A percentile compares a stretch with the other conserved stretches of the same genome.
phyloP scores from a whole-genome alignment of 1,284 basidiomycete genomes.

The Apiotrichum domesticum region DNA sequence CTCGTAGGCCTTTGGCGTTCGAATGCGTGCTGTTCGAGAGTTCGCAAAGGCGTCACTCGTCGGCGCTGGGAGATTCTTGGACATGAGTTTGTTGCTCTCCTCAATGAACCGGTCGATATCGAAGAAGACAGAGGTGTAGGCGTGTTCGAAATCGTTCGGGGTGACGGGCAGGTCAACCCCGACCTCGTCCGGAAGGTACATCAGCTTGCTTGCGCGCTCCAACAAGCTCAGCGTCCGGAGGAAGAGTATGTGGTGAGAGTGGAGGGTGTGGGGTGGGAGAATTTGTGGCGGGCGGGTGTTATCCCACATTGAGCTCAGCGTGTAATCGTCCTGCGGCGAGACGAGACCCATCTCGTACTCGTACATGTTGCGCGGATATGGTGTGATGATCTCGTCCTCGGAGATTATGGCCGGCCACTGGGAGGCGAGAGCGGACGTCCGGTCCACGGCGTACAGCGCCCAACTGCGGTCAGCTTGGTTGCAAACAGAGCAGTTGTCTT shows the following conservation, averaged over 20 bases:
- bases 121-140: not conserved
- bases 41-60: not conserved
- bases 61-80: not conserved
- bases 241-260: slow-evolving; percentile 22
- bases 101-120: slow-evolving; percentile 29
- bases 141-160: not conserved
- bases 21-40: slow-evolving; percentile 17
- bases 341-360: slow-evolving; percentile 40
- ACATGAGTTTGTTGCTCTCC: not conserved
- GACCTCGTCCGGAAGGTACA: slow-evolving; percentile 35
- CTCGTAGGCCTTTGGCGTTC: slow-evolving; percentile 34
- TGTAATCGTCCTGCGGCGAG: slow-evolving; percentile 25
- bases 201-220: slow-evolving; percentile 34
- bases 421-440: slow-evolving; percentile 26
- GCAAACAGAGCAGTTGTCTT: too few relatives aligned
- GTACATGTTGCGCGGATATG: slow-evolving; percentile 33
- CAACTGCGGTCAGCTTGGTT: slow-evolving; percentile 22
- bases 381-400: slow-evolving; percentile 33
- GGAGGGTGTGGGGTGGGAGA: slow-evolving; percentile 20
- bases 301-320: slow-evolving; percentile 20
- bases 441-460: slow-evolving; percentile 30
- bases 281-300: not conserved
- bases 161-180: not conserved
- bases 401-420: slow-evolving; percentile 30
- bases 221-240: slow-evolving; percentile 27